Percentiles rank a stretch among this genome's conserved stretches.
These are phyloP conservation scores for Fusarium chaquense DNA, from an alignment of 2,329 filamentous ascomycete species.

Conservation along the genomic window DNA sequence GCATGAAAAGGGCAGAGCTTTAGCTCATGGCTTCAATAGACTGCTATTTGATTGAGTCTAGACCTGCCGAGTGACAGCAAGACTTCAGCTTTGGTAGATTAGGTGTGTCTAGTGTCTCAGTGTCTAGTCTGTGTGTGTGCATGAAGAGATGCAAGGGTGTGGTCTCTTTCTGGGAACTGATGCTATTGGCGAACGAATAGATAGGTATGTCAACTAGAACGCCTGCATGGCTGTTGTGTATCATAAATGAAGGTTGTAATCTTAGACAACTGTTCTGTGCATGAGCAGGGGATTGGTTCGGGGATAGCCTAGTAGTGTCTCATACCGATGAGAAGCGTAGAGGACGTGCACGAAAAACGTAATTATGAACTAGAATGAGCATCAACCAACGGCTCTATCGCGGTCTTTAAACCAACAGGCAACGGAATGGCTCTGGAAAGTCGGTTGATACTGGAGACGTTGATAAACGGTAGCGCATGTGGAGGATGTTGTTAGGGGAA, in stretches of 20 bases:
- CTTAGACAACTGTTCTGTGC: not conserved
- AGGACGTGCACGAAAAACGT: slow-evolving; percentile 8
- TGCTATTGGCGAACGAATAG: slow-evolving; percentile 13
- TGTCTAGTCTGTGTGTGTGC: not conserved
- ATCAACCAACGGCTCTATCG: not conserved
- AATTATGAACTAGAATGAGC: slow-evolving; percentile 3
- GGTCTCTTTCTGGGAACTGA: not conserved
- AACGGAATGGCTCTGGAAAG: not conserved
- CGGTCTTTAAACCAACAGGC: not conserved
- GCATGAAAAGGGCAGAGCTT: slow-evolving; percentile 11
- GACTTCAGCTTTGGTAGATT: slow-evolving; percentile 29
- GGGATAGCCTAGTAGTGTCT: not conserved
- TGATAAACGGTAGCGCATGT: slow-evolving; percentile 13
- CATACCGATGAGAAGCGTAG: slow-evolving; percentile 6
- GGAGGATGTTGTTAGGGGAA: slow-evolving; percentile 3
- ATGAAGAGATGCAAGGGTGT: slow-evolving; percentile 9
- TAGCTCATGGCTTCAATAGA: not conserved
- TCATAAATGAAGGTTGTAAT: not conserved
- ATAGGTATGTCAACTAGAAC: not conserved
- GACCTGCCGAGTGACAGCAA: slow-evolving; percentile 26
- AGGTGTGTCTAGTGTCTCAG: slow-evolving; percentile 3
- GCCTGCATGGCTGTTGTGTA: not conserved
- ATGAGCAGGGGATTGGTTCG: slow-evolving; percentile 3
- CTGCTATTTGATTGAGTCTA: slow-evolving; percentile 24
- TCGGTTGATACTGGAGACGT: slow-evolving; percentile 5